These are phyloP conservation scores for Ceraceosorus guamensis DNA, from an alignment of 1,284 basidiomycete species.

Conservation along the genomic window DNA sequence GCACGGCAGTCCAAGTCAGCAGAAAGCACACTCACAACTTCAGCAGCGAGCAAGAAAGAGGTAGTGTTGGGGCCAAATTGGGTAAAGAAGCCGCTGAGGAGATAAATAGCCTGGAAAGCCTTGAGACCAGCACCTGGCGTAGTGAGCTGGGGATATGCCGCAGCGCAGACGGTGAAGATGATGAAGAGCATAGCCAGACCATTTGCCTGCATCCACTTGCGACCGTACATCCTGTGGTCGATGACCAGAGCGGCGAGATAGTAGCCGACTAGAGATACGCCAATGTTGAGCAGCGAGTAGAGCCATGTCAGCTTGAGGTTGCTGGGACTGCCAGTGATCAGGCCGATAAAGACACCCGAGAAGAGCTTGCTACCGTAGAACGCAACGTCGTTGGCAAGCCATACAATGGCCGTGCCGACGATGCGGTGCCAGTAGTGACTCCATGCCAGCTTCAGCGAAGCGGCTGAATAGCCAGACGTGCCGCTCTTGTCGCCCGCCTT, in stretches of 20 bases:
- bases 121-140: constrained; percentile 41
- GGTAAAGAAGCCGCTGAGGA: constrained; percentile 54
- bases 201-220: constrained; percentile 53
- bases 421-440: constrained; percentile 55
- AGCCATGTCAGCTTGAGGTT: constrained; percentile 53
- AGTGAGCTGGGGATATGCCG: constrained; percentile 49
- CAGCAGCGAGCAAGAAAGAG: constrained; percentile 49
- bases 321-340: constrained; percentile 50
- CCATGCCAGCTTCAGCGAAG: constrained; percentile 53
- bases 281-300: constrained; percentile 54
- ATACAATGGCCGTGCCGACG: constrained; percentile 53
- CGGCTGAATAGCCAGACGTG: constrained; percentile 53
- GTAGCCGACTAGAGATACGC: constrained; percentile 54
- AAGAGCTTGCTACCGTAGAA: constrained; percentile 52
- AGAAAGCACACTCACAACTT: too few species aligned
- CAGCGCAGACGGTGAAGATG: constrained; percentile 51
- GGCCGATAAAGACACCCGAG: constrained; percentile 43
- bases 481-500: constrained; percentile 51
- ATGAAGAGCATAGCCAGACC: constrained; percentile 54
- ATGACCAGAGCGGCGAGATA: constrained; percentile 56
- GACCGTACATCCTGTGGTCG: constrained; percentile 54
- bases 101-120: constrained; percentile 55
- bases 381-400: constrained; percentile 53
- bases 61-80: constrained; percentile 55
- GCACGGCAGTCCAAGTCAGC: constrained; percentile 37